Evolutionary conservation across 768 basidiomycete genomes (phyloP).

Genomic region (Russula virescens): DNA sequence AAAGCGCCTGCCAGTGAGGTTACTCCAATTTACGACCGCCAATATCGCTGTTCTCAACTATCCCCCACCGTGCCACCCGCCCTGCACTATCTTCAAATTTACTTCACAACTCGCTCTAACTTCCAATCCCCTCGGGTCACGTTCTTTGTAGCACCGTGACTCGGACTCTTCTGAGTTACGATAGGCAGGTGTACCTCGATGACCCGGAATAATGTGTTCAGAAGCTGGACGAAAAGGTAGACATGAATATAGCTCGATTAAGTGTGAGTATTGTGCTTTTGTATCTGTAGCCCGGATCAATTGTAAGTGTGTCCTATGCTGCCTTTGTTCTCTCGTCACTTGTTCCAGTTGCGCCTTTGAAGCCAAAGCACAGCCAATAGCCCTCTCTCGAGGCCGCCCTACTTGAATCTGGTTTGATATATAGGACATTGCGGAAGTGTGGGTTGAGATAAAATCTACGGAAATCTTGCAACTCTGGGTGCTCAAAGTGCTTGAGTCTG

Average conservation of each 20-base stretch:
- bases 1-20: too few species aligned
- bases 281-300: background rate
- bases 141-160: too few species aligned
- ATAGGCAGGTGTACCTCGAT: too few species aligned
- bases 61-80: too few species aligned
- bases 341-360: constrained; percentile 27
- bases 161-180: too few species aligned
- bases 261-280: background rate
- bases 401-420: constrained; percentile 78
- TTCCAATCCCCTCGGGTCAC: too few species aligned
- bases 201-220: background rate
- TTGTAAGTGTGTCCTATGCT: background rate
- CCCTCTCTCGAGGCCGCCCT: constrained; percentile 73
- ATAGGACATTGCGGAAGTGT: constrained; percentile 60
- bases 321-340: background rate
- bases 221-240: too few species aligned
- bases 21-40: too few species aligned
- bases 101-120: too few species aligned
- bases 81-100: too few species aligned
- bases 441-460: constrained; percentile 49
- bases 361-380: constrained; percentile 83
- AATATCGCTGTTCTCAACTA: too few species aligned
- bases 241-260: too few species aligned
- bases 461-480: constrained; percentile 68
- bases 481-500: constrained; percentile 82